phyloP scores from a whole-genome alignment of 768 basidiomycete species.

The Psilocybe azurescens region DNA sequence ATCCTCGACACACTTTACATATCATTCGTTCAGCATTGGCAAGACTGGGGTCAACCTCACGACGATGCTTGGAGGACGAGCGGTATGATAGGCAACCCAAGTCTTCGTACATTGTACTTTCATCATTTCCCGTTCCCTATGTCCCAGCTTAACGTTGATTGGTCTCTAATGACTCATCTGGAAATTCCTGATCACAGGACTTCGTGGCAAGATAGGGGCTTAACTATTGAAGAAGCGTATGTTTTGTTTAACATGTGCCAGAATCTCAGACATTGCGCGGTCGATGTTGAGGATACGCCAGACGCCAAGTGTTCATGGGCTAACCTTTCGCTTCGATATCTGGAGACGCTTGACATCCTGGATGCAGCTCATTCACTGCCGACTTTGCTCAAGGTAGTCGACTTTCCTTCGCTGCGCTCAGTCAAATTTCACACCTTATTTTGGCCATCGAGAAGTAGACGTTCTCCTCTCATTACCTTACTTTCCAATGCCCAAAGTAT shows the following conservation, averaged over 20 bases:
- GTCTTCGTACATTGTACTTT: conserved; percentile 7
- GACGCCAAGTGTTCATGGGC: not conserved
- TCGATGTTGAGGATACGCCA: not conserved
- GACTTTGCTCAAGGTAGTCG: not conserved
- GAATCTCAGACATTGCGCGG: conserved; percentile 5
- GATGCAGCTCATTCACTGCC: not conserved
- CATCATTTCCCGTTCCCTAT: not conserved
- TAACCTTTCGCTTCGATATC: conserved; percentile 6
- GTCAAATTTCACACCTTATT: conserved; percentile 10
- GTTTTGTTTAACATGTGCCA: not conserved
- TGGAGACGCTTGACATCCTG: conserved; percentile 10
- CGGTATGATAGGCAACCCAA: conserved; percentile 1
- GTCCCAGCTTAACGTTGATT: not conserved
- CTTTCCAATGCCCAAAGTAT: not conserved
- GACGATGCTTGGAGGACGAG: not conserved
- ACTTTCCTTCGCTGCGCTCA: not conserved
- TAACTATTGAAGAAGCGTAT: not conserved
- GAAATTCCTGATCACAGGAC: not conserved
- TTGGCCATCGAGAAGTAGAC: not conserved
- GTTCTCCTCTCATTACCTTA: conserved; percentile 9
- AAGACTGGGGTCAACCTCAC: not conserved
- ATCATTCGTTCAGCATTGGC: not conserved
- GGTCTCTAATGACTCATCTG: conserved; percentile 8
- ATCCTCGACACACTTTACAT: conserved; percentile 11
- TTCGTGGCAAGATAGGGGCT: not conserved